Conservation (phyloP, 2,329 filamentous ascomycete genomes). For the Fusarium nygamai region DNA sequence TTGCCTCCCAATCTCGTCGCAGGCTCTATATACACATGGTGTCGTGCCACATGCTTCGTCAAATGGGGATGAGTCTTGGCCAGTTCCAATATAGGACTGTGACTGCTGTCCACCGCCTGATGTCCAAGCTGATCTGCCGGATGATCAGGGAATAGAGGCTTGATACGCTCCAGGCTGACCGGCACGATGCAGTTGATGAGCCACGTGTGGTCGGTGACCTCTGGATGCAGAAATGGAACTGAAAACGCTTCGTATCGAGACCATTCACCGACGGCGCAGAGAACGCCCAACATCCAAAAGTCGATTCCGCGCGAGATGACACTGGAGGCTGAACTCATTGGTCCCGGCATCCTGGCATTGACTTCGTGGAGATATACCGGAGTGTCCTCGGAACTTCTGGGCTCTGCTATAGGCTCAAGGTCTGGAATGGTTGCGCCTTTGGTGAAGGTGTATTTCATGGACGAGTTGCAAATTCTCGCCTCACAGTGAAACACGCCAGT, state of each 20-base stretch:
- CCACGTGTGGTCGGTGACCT: neutral
- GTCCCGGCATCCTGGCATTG: neutral
- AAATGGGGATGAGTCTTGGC: neutral
- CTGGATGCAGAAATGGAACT: neutral
- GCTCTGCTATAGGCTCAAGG: neutral
- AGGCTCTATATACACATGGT: neutral
- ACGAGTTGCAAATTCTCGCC: neutral
- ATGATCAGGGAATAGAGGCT: neutral
- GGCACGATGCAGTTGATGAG: neutral
- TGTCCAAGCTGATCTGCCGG: neutral
- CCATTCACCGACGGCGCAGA: neutral
- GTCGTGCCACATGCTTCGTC: neutral
- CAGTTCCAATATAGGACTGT: neutral
- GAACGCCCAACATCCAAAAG: neutral
- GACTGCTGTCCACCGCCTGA: neutral
- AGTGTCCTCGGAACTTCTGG: neutral
- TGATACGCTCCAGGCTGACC: neutral
- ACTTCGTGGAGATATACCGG: neutral
- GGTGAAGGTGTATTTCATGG: neutral
- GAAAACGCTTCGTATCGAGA: neutral
- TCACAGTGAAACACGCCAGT: neutral
- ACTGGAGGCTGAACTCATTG: neutral
- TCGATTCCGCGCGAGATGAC: neutral
- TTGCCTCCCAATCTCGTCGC: neutral
- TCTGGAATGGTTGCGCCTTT: neutral